Evolutionary conservation across 257 asterid species (phyloP).

Genomic region (Lycium barbarum): DNA sequence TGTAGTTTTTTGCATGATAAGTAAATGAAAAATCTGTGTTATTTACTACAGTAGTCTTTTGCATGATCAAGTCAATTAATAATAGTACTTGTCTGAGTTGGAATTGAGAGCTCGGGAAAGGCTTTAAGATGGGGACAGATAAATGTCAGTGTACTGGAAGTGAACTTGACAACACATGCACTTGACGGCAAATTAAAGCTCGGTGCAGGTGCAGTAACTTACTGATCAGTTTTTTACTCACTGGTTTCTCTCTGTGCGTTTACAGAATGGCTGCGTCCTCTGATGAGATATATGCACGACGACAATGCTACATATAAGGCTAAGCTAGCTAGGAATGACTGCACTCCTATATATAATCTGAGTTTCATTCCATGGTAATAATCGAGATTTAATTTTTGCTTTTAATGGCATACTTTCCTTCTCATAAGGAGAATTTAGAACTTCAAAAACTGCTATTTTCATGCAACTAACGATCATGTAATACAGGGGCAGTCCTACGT

Average conservation of each 20-base stretch:
- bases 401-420: not conserved
- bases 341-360: not conserved
- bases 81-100: not conserved
- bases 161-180: not conserved
- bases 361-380: not conserved
- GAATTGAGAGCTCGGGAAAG: constrained; percentile 16
- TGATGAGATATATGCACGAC: not conserved
- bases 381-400: not conserved
- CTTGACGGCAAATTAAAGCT: not conserved
- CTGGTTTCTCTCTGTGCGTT: not conserved
- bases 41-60: constrained; percentile 14
- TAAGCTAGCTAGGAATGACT: not conserved
- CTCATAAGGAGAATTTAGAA: not conserved
- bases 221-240: not conserved
- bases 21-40: too few relatives aligned
- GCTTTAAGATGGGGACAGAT: not conserved
- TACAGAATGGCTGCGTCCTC: not conserved
- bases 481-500: too few relatives aligned
- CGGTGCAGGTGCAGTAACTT: not conserved
- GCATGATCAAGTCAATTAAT: not conserved
- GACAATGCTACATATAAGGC: not conserved
- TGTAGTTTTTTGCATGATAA: not conserved
- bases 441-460: constrained; percentile 29
- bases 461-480: constrained; percentile 17
- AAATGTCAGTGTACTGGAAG: not conserved